These are phyloP conservation scores for Ruellia speciosa DNA, from an alignment of 305 asterid genomes.

Conservation along the genomic window DNA sequence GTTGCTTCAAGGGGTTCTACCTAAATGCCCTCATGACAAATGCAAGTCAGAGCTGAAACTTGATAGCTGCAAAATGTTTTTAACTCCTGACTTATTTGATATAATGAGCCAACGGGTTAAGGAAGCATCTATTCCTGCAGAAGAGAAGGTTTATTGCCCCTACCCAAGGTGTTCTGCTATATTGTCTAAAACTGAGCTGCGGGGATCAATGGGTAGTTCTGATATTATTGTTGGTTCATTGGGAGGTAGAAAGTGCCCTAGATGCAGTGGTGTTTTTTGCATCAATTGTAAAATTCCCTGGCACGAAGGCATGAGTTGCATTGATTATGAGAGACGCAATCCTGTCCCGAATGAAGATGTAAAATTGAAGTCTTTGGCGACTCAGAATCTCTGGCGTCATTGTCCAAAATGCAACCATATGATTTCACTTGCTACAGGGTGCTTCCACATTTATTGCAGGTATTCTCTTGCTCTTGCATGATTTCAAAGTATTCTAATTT, in stretches of 20 bases:
- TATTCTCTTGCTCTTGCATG: constrained; percentile 15
- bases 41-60: constrained; percentile 35
- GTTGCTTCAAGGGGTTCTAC: constrained; percentile 48
- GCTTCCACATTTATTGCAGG: constrained; percentile 72
- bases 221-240: not conserved
- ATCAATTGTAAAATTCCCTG: constrained; percentile 52
- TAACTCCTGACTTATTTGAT: constrained; percentile 43
- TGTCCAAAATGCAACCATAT: constrained; percentile 50
- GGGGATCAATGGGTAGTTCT: not conserved
- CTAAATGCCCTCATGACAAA: constrained; percentile 49
- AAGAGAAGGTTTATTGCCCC: constrained; percentile 52
- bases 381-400: constrained; percentile 42
- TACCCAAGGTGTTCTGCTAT: constrained; percentile 44
- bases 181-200: constrained; percentile 35
- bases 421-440: constrained; percentile 55
- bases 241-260: constrained; percentile 31
- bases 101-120: constrained; percentile 40
- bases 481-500: not conserved
- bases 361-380: constrained; percentile 41
- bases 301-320: constrained; percentile 39
- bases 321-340: constrained; percentile 21
- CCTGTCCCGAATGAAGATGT: constrained; percentile 36
- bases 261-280: constrained; percentile 43
- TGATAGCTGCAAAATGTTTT: constrained; percentile 44
- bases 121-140: constrained; percentile 48